These are phyloP conservation scores for Calonectria pseudoturangicola DNA, from an alignment of 2,329 filamentous ascomycete genomes.

Conservation along the genomic window DNA sequence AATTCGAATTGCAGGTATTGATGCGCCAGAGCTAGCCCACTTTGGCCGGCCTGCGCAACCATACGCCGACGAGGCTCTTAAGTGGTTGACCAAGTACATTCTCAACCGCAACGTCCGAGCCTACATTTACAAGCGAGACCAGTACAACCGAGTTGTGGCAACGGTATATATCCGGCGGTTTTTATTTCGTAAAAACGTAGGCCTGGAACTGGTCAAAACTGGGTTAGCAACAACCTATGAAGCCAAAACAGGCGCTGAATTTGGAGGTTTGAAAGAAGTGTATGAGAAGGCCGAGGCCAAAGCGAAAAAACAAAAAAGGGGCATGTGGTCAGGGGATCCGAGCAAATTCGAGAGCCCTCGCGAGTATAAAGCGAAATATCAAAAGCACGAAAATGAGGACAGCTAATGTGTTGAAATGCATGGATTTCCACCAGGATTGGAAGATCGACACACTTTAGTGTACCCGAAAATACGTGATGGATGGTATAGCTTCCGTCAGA, in stretches of 20 bases:
- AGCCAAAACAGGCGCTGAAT: constrained; percentile 91
- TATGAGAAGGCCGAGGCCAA: constrained; percentile 80
- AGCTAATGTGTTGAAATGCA: constrained; percentile 37
- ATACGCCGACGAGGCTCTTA: constrained; percentile 85
- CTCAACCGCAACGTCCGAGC: constrained; percentile 84
- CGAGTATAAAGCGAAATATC: constrained; percentile 82
- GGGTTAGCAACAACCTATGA: constrained; percentile 96
- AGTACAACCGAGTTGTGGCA: constrained; percentile 93
- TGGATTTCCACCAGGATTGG: not conserved
- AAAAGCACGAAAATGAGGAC: constrained; percentile 48
- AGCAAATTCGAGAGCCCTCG: constrained; percentile 86
- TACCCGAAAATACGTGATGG: not conserved
- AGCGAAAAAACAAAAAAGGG: constrained; percentile 79
- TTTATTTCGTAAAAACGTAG: constrained; percentile 85
- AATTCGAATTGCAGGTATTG: constrained; percentile 91
- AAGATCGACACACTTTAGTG: not conserved
- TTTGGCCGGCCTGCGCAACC: constrained; percentile 94
- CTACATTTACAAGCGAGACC: constrained; percentile 89
- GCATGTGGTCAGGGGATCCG: constrained; percentile 84
- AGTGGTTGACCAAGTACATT: constrained; percentile 86
- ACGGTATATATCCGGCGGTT: constrained; percentile 85
- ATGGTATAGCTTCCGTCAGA: not conserved
- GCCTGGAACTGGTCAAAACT: constrained; percentile 89
- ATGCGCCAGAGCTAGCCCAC: constrained; percentile 94
- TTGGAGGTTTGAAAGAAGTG: constrained; percentile 80